Evolutionary conservation across 2,329 filamentous ascomycete species (phyloP), one percentile per base, ranked within the genome.

Genomic region (Mollisia scopiformis): DNA sequence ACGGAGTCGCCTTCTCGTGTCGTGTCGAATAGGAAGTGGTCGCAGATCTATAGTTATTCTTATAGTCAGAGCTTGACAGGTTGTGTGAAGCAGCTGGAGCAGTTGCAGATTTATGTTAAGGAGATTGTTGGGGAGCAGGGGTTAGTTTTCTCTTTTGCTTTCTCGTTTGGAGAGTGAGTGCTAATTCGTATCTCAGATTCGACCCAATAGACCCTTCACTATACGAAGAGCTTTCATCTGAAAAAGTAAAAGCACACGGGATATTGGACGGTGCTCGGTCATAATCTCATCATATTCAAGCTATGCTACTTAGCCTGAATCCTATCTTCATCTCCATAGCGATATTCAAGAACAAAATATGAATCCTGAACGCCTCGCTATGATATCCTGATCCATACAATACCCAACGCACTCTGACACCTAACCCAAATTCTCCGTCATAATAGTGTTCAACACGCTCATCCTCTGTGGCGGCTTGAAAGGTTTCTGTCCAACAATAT

Each of bases 391-490:
- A 16, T 31, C 37, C 16, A 5, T 41, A 23, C 35, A 19, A 28
- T 28, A 47, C 23, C 43, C 43, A 47, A 28, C 25, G n/a, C 39
- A 23, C 6, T n/a, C n/a, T 21, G n/a, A 43, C 39, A 19, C 19
- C 23, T 57, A 65, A 54, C 54, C 55, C 31, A 63, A 51, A 41
- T 39, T 55, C 49, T 93, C 91, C 76, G 95, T 92, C 68, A 93
- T 80, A 65, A 97, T 87, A 79, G 94, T 89, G 72, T 85, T 84
- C 71, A 93, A 80, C 31, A 69, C 62, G 25, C 62, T 59, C 60
- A 63, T 57, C 8, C 46, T 21, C 19, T 10, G 50, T 14, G 65
- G 67, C 30, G 64, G 62, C 53, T 67, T 66, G 39, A 94, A 76
- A 31, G 82, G 80, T 65, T 82, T 84, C 55, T 83, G 83, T 0